Evolutionary conservation across 108 stramenopile genomes (phyloP), one percentile per base, ranked within the genome.

Genomic region (Cyclotella baltica): DNA sequence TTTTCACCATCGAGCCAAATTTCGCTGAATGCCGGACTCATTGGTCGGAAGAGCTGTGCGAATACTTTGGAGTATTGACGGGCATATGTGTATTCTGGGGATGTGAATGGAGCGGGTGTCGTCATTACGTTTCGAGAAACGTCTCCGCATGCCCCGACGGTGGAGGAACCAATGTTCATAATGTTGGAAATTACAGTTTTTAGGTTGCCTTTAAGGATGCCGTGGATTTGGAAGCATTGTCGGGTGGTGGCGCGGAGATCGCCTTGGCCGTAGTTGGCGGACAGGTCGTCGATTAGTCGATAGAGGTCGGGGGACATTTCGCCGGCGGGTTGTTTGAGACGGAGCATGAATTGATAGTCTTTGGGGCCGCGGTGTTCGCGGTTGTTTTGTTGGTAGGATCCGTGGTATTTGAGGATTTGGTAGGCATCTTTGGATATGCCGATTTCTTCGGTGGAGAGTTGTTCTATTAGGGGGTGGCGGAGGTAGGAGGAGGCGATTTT

Each of bases 181-280:
- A 99, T 97, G 75, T 92, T 89, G 53, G 88, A 81, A 62, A 99
- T 98, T 63, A 98, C 98, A 19, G 92, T 91, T 85, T 99, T 99
- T 31, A 99, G 93, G 73, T 89, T 75, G 37, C 91, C 94, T 89
- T 99, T 99, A 74, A 96, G 75, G 57, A 99, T 94, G 8, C 98
- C 98, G 90, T 99, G 98, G 40, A 99, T 92, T 84, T 99, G 98
- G 73, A 97, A 98, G 79, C 97, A 97, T 86, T 98, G 98, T 15
- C 98, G 92, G 22, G 98, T 99, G 40, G 98, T 99, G 33, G 95
- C 95, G 47, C 98, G 89, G 2, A 99, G 85, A 84, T 97, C 96
- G 11, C 94, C 96, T 76, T 98, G 96, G 27, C 98, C 98, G 73
- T 95, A 93, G 40, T 96, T 88, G 35, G 65, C 64, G 55, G 86